Conservation (phyloP, 2,329 filamentous ascomycete species). For the Stylonectria norvegica region DNA sequence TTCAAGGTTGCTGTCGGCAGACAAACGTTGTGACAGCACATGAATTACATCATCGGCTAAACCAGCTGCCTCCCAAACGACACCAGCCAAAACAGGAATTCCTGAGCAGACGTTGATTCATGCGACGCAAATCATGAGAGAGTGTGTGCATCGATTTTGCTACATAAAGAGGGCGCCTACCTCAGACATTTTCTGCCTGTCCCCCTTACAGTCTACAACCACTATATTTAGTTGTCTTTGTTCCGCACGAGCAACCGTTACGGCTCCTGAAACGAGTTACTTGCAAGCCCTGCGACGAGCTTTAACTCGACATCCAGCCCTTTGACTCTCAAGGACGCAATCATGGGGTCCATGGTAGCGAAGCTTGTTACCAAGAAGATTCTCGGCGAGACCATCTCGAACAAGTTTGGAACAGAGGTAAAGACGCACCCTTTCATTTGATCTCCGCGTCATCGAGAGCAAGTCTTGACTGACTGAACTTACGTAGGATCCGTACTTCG, state of each 20-base stretch:
- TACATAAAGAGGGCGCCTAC: constrained; percentile 6
- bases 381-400: constrained; percentile 52
- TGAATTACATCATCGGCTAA: constrained; percentile 29
- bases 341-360: constrained; percentile 51
- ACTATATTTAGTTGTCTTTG: constrained; percentile 9
- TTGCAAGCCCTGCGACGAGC: too few species aligned
- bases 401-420: constrained; percentile 58
- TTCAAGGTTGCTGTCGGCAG: too few species aligned
- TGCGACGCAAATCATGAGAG: too few species aligned
- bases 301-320: too few species aligned
- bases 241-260: constrained; percentile 12
- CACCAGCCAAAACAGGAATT: constrained; percentile 18
- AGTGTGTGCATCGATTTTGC: too few species aligned
- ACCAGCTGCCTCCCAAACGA: constrained; percentile 6
- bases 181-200: constrained; percentile 3
- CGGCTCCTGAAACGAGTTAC: constrained; percentile 28
- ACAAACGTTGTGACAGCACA: constrained; percentile 7
- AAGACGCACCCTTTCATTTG: constrained; percentile 12
- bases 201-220: constrained; percentile 3
- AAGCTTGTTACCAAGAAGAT: constrained; percentile 57
- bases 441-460: not conserved
- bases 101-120: constrained; percentile 5
- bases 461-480: constrained; percentile 17
- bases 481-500: constrained; percentile 93
- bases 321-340: constrained; percentile 8